Conservation (phyloP, 352 stramenopile genomes). For the Labyrinthula sp. region DNA sequence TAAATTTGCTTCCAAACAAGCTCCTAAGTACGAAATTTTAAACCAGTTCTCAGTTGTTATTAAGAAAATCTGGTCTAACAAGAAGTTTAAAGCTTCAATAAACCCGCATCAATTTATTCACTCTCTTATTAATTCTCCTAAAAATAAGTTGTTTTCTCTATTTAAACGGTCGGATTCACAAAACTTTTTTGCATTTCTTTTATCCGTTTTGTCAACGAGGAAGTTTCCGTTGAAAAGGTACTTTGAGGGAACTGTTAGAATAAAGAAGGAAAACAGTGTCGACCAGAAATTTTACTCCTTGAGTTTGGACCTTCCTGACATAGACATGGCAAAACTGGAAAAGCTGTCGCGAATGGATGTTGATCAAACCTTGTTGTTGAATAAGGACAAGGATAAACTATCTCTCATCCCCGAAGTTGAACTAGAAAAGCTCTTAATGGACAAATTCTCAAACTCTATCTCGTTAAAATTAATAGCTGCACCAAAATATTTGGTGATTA, state of each 20-base stretch:
- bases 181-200: slow-evolving; percentile 84
- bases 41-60: slow-evolving; percentile 79
- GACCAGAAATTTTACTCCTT: background rate
- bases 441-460: slow-evolving; percentile 66
- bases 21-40: slow-evolving; percentile 41
- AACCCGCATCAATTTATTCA: slow-evolving; percentile 65
- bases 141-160: slow-evolving; percentile 84
- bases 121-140: slow-evolving; percentile 65
- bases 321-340: slow-evolving; percentile 12
- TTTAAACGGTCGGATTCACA: slow-evolving; percentile 73
- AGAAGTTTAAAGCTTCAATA: slow-evolving; percentile 94
- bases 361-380: slow-evolving; percentile 89
- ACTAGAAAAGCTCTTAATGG: slow-evolving; percentile 87
- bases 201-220: slow-evolving; percentile 81
- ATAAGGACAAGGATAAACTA: slow-evolving; percentile 68
- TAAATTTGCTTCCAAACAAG: slow-evolving; percentile 38
- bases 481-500: slow-evolving; percentile 84
- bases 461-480: slow-evolving; percentile 46
- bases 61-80: slow-evolving; percentile 85
- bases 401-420: slow-evolving; percentile 85
- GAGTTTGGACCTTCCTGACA: slow-evolving; percentile 8
- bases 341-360: slow-evolving; percentile 60
- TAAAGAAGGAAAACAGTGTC: slow-evolving; percentile 30
- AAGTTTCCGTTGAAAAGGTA: slow-evolving; percentile 64
- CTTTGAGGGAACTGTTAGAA: slow-evolving; percentile 77